These are phyloP conservation scores for Mollisia scopiformis DNA, from an alignment of 2,329 filamentous ascomycete species.

Conservation along the genomic window DNA sequence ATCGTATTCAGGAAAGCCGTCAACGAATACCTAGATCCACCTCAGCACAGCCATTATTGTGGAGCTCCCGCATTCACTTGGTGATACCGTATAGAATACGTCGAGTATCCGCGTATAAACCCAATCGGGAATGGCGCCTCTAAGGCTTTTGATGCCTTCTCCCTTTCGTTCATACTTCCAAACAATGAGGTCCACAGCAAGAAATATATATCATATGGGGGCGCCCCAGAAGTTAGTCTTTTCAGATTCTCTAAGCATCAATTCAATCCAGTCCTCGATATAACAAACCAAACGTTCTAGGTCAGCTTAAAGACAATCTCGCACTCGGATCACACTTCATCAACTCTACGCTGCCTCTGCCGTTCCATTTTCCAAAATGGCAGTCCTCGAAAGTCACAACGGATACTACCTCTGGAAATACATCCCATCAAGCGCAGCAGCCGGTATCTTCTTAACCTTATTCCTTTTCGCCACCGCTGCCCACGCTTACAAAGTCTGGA, in stretches of 20 bases:
- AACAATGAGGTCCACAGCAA: neutral
- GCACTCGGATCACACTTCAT: too few species aligned
- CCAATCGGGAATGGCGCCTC: too few species aligned
- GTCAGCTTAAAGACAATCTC: too few species aligned
- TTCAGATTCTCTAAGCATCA: too few species aligned
- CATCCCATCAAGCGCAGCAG: slow-evolving; percentile 46
- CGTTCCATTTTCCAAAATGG: slow-evolving; percentile 28
- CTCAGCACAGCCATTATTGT: neutral
- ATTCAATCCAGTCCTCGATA: too few species aligned
- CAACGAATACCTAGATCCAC: neutral
- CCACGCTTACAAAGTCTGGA: slow-evolving; percentile 35
- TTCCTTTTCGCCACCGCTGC: slow-evolving; percentile 33
- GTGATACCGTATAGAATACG: neutral
- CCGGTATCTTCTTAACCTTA: slow-evolving; percentile 42
- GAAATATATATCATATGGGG: too few species aligned
- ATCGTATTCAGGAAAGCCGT: neutral
- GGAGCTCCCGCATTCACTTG: neutral
- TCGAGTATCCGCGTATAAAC: too few species aligned
- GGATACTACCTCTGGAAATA: slow-evolving; percentile 47
- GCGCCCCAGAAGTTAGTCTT: too few species aligned
- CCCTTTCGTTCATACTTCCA: too few species aligned
- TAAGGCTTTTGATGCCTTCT: too few species aligned
- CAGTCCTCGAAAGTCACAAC: slow-evolving; percentile 35
- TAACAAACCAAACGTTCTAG: too few species aligned
- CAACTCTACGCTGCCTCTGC: neutral